Percentiles rank a stretch among this genome's conserved stretches.
phyloP scores from a whole-genome alignment of 371 early-diverging fungal species.

The Mortierella sp. region DNA sequence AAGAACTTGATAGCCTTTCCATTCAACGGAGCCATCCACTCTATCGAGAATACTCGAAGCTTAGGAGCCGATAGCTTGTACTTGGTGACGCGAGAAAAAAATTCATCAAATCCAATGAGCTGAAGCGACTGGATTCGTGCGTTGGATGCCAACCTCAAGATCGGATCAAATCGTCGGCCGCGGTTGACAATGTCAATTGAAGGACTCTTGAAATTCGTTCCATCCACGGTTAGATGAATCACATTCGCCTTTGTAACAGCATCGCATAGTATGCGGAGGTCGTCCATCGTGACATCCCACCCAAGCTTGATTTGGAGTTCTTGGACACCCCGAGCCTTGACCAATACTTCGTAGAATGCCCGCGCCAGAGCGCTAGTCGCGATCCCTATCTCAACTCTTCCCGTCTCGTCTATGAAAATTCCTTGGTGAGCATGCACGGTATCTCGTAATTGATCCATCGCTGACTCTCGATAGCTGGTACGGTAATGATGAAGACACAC shows the following conservation, averaged over 20 bases:
- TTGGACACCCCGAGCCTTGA: neutral
- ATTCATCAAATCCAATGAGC: neutral
- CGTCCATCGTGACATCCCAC: conserved; percentile 7
- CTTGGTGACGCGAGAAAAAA: conserved; percentile 8
- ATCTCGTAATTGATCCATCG: neutral
- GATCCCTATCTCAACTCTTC: neutral
- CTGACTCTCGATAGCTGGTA: no score
- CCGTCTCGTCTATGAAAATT: neutral
- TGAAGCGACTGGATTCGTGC: conserved; percentile 1
- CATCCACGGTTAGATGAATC: neutral
- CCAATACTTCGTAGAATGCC: conserved; percentile 8
- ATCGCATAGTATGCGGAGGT: conserved; percentile 6
- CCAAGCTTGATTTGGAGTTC: conserved; percentile 7
- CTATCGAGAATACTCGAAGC: neutral
- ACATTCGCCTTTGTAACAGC: conserved; percentile 7
- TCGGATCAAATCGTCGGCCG: conserved; percentile 7
- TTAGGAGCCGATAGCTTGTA: neutral
- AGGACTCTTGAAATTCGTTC: neutral
- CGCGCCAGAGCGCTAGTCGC: neutral
- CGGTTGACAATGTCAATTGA: conserved; percentile 4
- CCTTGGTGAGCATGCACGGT: neutral
- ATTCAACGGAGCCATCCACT: neutral
- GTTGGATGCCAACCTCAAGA: neutral
- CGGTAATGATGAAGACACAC: conserved; percentile 2
- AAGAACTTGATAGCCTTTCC: neutral